Base-by-base conservation (phyloP, 306 rosid genomes). In the Begonia loranthoides region DNA sequence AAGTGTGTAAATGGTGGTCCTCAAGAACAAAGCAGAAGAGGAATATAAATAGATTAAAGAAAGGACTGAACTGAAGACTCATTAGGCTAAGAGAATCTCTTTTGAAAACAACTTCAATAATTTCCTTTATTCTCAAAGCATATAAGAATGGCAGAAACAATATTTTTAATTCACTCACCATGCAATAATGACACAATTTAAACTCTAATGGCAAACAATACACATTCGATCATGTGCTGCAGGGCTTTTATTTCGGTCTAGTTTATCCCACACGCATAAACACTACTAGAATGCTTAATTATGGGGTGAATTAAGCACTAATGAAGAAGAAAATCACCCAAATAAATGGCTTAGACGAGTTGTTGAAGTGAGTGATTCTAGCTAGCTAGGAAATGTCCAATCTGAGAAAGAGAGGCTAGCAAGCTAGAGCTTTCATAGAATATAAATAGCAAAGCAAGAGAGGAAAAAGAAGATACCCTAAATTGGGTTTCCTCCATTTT, bases 381-480 rank as follows among this genome's bases (percentile, higher is more conserved):
- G 13, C 68, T 61, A 75, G 70, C 70, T 57, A 41, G 61, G 24
- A 57, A 46, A 62, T 50, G 53, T 50, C 53, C 53, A 47, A 51
- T 53, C n/a, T 36, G 48, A 24, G 24, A 48, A 39, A 43, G 46
- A 39, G 28, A 22, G 33, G 45, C 60, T 63, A 62, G 56, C 59
- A 41, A 17, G 49, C 41, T 67, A 64, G 55, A 11, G 15, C 14
- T 2, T 58, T 63, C 69, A 24, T 72, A 33, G 55, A 45, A 65
- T 51, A 64, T 44, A 64, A 56, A 62, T 58, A 64, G 60, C 53
- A 58, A 48, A 69, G 54, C 78, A 58, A 63, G 22, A 51, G 59
- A 55, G 63, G 13, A 61, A 50, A 66, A 66, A 33, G 68, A 36
- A 56, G 60, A 82, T 76, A 73, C 81, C 81, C 83, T 79, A 75